Conservation (phyloP, 2,329 filamentous ascomycete genomes). For the Ceratocystis lukuohia region DNA sequence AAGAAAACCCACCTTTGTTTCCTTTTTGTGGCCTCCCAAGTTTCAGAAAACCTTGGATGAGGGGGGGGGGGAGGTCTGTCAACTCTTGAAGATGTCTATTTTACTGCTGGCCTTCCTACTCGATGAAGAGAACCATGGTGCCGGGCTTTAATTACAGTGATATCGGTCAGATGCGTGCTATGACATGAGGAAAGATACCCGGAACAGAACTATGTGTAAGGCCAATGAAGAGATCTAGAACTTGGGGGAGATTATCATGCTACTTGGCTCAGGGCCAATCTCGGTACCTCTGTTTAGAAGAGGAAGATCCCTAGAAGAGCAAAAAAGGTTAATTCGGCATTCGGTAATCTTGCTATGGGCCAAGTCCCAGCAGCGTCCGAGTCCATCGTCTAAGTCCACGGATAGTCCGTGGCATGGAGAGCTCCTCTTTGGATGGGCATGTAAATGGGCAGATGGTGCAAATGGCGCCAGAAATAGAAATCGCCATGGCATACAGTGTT, state of each 20-base stretch:
- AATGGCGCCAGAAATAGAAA: not conserved
- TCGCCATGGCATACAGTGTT: not conserved
- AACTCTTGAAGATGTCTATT: not conserved
- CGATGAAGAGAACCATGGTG: not conserved
- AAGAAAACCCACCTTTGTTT: not conserved
- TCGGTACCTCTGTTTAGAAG: not conserved
- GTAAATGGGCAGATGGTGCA: not conserved
- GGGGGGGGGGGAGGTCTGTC: not conserved
- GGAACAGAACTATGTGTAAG: not conserved
- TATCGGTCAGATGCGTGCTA: not conserved
- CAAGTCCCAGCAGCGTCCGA: not conserved
- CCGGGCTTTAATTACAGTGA: not conserved
- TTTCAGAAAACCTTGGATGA: not conserved
- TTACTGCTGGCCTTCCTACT: not conserved
- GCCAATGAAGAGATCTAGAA: not conserved
- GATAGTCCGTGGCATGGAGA: slow-evolving; percentile 2
- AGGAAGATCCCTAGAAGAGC: not conserved
- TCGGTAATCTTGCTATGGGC: not conserved
- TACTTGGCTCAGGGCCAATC: not conserved
- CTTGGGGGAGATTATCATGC: not conserved
- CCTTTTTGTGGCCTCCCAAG: not conserved
- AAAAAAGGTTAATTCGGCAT: not conserved
- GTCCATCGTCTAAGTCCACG: not conserved
- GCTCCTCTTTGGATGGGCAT: slow-evolving; percentile 7
- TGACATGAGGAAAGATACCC: not conserved